phyloP scores from a whole-genome alignment of 164 flowering plant genomes.

The Vitis vinifera region DNA sequence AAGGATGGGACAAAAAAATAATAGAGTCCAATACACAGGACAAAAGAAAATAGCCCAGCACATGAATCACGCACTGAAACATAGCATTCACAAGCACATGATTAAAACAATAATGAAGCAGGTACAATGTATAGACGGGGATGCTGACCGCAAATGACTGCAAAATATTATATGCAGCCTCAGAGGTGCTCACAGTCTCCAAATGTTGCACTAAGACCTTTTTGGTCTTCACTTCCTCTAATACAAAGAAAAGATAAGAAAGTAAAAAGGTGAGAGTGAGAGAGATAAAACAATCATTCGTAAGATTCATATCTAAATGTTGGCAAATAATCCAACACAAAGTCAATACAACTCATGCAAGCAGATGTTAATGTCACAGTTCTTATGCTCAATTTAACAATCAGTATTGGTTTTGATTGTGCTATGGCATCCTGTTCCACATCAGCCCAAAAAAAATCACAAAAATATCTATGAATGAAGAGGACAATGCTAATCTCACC shows the following conservation, averaged over 20 bases:
- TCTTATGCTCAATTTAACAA: too few species aligned
- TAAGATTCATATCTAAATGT: background rate
- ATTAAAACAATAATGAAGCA: background rate
- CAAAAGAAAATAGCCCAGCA: background rate
- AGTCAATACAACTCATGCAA: too few species aligned
- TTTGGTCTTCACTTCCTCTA: slow-evolving; percentile 47
- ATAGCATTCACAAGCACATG: background rate
- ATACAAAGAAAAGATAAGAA: slow-evolving; percentile 9
- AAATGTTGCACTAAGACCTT: slow-evolving; percentile 74
- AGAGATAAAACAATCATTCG: background rate
- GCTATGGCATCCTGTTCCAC: too few species aligned
- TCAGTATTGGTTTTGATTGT: too few species aligned
- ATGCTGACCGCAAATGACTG: slow-evolving; percentile 63
- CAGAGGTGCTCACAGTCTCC: slow-evolving; percentile 63
- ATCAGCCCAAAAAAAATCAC: too few species aligned
- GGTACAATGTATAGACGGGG: background rate
- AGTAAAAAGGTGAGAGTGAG: background rate
- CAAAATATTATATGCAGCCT: slow-evolving; percentile 48
- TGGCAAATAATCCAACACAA: too few species aligned
- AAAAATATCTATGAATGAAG: too few species aligned
- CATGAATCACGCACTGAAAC: background rate
- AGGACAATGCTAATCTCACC: slow-evolving; percentile 23
- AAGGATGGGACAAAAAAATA: background rate
- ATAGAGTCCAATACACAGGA: background rate
- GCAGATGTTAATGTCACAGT: too few species aligned